Evolutionary conservation across 2,329 filamentous ascomycete genomes (phyloP), one percentile per base, ranked within the genome.

Genomic region (Ambrosiella cleistominuta): DNA sequence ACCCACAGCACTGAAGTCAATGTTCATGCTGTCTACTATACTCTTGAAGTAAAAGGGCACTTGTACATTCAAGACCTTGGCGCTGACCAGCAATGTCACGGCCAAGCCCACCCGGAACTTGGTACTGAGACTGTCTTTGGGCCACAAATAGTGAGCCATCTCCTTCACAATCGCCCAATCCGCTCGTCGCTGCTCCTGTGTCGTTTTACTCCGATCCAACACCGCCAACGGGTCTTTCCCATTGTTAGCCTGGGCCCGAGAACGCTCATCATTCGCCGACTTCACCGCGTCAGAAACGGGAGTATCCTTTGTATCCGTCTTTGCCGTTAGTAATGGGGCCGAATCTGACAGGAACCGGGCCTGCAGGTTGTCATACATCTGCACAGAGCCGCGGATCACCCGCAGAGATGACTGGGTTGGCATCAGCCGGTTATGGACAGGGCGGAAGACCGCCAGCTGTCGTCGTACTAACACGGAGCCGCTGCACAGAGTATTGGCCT

Each of bases 111-210:
- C 93, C 62, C 93, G 83, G 62, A 90, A 72, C 68, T 94, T 88
- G 2, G 89, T 94, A 49, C 68, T 67, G 53, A 69, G 62, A 58
- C 83, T 83, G 69, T 90, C 82, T 74, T 93, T 95, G 19, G 93
- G 93, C 93, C 93, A 98, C 19, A 98, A 74, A 70, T 98, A 98
- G 62, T 83, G 83, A 61, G 85, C 83, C 91, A 98, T 97, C 69
- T 98, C 91, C 71, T 86, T 94, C 76, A 98, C 93, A 64, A 98
- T 98, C 53, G 90, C 90, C 91, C 91, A 96, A 67, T 98, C 93
- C 7, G 90, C 91, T 72, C 90, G 94, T 65, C 93, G 82, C 76
- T 98, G 94, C 71, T 96, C 88, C 65, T 90, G 82, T 17, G 82
- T 83, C 55, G 81, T 82, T 66, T 80, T 83, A 64, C 71, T 72